Evolutionary conservation across 2,329 filamentous ascomycete species (phyloP), one percentile per base, ranked within the genome.

Genomic region (Fusarium zealandicum): DNA sequence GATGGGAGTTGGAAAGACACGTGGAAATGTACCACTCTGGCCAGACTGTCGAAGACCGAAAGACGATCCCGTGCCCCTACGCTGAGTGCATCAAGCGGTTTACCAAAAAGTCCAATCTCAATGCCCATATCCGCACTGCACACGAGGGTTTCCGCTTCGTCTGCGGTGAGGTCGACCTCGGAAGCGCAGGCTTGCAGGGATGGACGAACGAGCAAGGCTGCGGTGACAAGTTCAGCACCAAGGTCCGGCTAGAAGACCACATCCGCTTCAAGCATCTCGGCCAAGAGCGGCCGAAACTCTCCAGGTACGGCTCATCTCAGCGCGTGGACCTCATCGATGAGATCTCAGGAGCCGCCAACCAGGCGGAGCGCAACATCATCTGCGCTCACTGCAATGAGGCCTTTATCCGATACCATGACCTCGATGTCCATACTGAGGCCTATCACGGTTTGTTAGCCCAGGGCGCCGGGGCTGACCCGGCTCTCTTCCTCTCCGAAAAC

Each of bases 31-130:
- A 87, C 51, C 93, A 97, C 73, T 86, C 87, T 1, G 83, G 82
- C 33, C 80, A 80, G 57, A 77, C 78, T 6, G 74, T 88, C 8
- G 80, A 85, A 51, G 84, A 89, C 45, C 81, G 87, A 53, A 89
- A 86, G 72, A 84, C 80, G 1, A 84, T 88, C 43, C 71, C 76
- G 1, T 96, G 93, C 70, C 81, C 85, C 1, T 81, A 87, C 67
- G 75, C 80, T 0, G 87, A 82, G 17, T 97, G 93, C 72, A 79
- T 77, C 49, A 90, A 90, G 68, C 84, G 80, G 47, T 97, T 97
- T 73, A 93, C 90, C 14, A 90, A 89, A 69, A 86, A 84, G 57
- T 88, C 89, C n/a, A 97, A 96, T 66, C 80, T 96, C 44, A 90
- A 88, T 13, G 84, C 87, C 0, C 93, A 98, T 69, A 79, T 93